Evolutionary conservation across 1,139 yeast species (phyloP).

Genomic region (Sugiyamaella japonica): DNA sequence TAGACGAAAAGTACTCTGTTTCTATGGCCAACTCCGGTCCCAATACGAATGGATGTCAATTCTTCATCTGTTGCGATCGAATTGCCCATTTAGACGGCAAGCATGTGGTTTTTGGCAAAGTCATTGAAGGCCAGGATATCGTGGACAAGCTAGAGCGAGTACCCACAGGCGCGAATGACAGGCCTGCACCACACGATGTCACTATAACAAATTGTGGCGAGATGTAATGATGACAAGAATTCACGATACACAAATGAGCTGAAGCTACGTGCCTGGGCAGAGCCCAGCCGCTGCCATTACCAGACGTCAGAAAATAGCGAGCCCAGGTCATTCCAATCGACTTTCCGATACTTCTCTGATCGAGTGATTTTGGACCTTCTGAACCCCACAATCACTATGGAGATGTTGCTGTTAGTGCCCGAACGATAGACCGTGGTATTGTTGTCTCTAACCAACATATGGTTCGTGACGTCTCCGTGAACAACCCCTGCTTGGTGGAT

Average conservation of each 20-base stretch:
- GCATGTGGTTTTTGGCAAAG: constrained; percentile 46
- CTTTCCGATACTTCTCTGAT: constrained; percentile 6
- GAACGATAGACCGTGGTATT: neutral
- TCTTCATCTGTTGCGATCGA: constrained; percentile 41
- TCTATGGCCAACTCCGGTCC: constrained; percentile 51
- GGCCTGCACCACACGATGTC: constrained; percentile 48
- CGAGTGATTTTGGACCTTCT: constrained; percentile 1
- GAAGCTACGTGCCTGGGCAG: neutral
- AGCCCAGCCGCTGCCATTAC: neutral
- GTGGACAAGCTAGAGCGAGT: constrained; percentile 69
- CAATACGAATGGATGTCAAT: constrained; percentile 46
- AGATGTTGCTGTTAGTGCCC: neutral
- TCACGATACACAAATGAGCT: neutral
- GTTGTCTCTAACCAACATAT: constrained; percentile 18
- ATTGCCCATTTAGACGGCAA: constrained; percentile 41
- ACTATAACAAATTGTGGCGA: constrained; percentile 42
- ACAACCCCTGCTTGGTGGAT: constrained; percentile 23
- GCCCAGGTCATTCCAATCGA: neutral
- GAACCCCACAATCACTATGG: constrained; percentile 18
- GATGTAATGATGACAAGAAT: constrained; percentile 35
- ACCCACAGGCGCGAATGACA: constrained; percentile 63
- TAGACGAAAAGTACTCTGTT: constrained; percentile 44
- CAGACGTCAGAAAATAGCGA: neutral
- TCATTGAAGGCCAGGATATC: constrained; percentile 56
- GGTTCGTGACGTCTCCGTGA: constrained; percentile 21